Evolutionary conservation across 2,329 filamentous ascomycete species (phyloP), one percentile per base, ranked within the genome.

Genomic region (Zymoseptoria pseudotritici): DNA sequence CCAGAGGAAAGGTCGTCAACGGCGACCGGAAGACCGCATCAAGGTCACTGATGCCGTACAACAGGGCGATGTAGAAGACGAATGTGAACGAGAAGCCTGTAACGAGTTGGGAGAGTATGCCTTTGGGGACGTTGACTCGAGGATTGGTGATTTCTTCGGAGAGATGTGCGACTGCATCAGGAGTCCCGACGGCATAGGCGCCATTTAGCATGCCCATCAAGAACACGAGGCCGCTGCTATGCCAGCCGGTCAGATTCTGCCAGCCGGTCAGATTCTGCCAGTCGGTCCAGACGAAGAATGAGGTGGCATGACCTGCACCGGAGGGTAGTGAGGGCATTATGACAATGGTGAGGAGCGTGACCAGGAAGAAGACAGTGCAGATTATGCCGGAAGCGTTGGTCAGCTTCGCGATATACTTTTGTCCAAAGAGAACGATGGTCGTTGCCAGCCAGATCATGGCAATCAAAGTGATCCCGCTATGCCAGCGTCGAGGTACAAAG

Each of bases 141-240:
- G 80, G 79, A 50, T 67, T 65, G 0, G 72, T 84, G 50, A 87
- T 86, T 70, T 88, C 86, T 70, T 89, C 86, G 0, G 84, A 82
- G 50, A 88, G 70, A 68, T 88, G 86, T 1, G 82, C 83, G 1
- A 82, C 81, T 21, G 81, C 81, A 65, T 89, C 86, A 0, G 84
- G 82, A 0, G 83, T 82, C 2, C 86, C 86, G 4, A 88, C 81
- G 31, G 82, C 80, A 68, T 83, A 89, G 0, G 67, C 86, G 20
- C 85, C 86, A 65, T 89, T 89, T 24, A 87, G 76, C 66, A 87
- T 84, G 13, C 85, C 84, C 5, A 82, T 74, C 17, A 87, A 70
- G 61, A 87, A 87, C 1, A 84, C 83, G 11, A 86, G 80, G 11
- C 83, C 84, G 50, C 81, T 77, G 63, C 74, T 78, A 2, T 64